phyloP scores from a whole-genome alignment of 345 rosid genomes.

The Lepidium sativum region DNA sequence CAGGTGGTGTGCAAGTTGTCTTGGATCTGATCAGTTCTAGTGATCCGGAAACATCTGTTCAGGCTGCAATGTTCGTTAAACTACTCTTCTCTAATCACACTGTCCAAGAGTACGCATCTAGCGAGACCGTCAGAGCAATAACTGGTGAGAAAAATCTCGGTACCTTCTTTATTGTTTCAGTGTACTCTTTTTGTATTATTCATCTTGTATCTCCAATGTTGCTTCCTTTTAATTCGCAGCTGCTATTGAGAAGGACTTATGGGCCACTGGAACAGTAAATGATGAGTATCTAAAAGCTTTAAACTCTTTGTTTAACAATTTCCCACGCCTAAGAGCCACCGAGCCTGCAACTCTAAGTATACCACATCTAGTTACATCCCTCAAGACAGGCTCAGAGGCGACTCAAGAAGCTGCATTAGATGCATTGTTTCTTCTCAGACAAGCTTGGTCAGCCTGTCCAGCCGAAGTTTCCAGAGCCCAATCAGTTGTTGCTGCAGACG shows the following conservation, averaged over 20 bases:
- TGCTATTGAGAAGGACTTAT: slow-evolving; percentile 94
- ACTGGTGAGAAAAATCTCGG: slow-evolving; percentile 52
- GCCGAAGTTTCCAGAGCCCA: slow-evolving; percentile 96
- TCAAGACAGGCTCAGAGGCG: slow-evolving; percentile 94
- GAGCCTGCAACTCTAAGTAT: slow-evolving; percentile 98
- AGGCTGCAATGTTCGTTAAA: slow-evolving; percentile 97
- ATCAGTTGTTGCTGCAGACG: slow-evolving; percentile 96
- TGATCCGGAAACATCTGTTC: slow-evolving; percentile 90
- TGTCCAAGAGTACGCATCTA: slow-evolving; percentile 97
- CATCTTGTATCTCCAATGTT: neutral
- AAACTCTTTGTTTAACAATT: slow-evolving; percentile 82
- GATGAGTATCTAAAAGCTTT: slow-evolving; percentile 95
- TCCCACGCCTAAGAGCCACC: slow-evolving; percentile 95
- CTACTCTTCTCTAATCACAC: slow-evolving; percentile 95
- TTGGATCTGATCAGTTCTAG: slow-evolving; percentile 92
- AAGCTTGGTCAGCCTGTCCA: slow-evolving; percentile 99
- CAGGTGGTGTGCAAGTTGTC: slow-evolving; percentile 97
- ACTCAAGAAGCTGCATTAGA: slow-evolving; percentile 99
- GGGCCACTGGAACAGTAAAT: slow-evolving; percentile 94
- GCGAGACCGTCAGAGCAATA: slow-evolving; percentile 96
- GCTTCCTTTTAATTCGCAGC: slow-evolving; percentile 44
- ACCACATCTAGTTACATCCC: slow-evolving; percentile 90
- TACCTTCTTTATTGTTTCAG: neutral
- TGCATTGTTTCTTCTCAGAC: slow-evolving; percentile 88
- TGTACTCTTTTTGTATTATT: neutral